phyloP scores from a whole-genome alignment of 2,329 filamentous ascomycete genomes.

The Alternaria sp. region DNA sequence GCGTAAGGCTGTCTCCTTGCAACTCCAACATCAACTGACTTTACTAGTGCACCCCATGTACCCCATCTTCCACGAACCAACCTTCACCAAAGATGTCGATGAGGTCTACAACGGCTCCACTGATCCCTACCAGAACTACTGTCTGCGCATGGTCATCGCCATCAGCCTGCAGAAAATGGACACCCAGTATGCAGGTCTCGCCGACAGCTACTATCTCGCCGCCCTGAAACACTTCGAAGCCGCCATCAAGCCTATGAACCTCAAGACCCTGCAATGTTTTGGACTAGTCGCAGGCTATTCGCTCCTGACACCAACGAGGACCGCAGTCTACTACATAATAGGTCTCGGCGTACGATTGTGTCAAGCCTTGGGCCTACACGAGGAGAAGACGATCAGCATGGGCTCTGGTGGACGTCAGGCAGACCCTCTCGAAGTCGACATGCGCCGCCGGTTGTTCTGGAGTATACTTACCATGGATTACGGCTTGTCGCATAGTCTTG shows the following conservation, averaged over 20 bases:
- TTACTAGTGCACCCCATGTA: slow-evolving; percentile 81
- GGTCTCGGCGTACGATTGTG: slow-evolving; percentile 86
- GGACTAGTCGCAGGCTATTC: slow-evolving; percentile 90
- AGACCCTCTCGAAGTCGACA: slow-evolving; percentile 80
- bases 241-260: slow-evolving; percentile 84
- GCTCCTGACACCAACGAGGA: slow-evolving; percentile 86
- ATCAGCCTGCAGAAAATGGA: slow-evolving; percentile 94
- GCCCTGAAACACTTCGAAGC: slow-evolving; percentile 84
- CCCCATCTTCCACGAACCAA: slow-evolving; percentile 83
- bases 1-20: slow-evolving; percentile 11
- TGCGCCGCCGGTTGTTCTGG: slow-evolving; percentile 89
- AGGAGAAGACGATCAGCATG: slow-evolving; percentile 83
- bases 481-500: slow-evolving; percentile 84
- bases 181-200: slow-evolving; percentile 86
- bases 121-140: slow-evolving; percentile 86
- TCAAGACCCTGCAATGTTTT: slow-evolving; percentile 89
- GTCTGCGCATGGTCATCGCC: slow-evolving; percentile 88
- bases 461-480: slow-evolving; percentile 87
- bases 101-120: slow-evolving; percentile 78
- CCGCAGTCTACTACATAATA: slow-evolving; percentile 90
- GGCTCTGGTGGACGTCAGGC: slow-evolving; percentile 65
- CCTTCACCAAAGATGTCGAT: slow-evolving; percentile 76
- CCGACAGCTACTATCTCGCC: slow-evolving; percentile 92
- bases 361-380: slow-evolving; percentile 84
- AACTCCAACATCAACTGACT: slow-evolving; percentile 18